These are phyloP conservation scores for Solanum lignicaule DNA, from an alignment of 257 asterid genomes.

Conservation along the genomic window DNA sequence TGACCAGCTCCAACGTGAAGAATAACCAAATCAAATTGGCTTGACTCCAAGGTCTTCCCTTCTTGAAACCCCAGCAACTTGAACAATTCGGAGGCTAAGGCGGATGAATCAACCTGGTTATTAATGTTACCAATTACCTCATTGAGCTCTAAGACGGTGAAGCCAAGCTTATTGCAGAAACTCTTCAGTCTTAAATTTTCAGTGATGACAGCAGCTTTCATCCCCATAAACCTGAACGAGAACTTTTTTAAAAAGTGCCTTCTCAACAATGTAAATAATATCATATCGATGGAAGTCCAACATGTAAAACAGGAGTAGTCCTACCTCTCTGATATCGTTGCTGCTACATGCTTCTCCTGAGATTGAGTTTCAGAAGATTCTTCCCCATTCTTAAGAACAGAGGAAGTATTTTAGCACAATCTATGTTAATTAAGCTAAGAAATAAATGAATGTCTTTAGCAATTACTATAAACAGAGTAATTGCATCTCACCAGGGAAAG, in stretches of 20 bases:
- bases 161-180: slow-evolving; percentile 46
- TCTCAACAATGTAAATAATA: background rate
- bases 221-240: slow-evolving; percentile 69
- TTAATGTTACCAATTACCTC: slow-evolving; percentile 12
- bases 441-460: background rate
- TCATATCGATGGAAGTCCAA: background rate
- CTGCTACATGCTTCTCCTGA: slow-evolving; percentile 15
- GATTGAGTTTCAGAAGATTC: slow-evolving; percentile 12
- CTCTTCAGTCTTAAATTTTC: slow-evolving; percentile 33
- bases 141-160: slow-evolving; percentile 31
- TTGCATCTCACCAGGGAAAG: slow-evolving; percentile 31
- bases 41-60: slow-evolving; percentile 34
- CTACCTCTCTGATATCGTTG: slow-evolving; percentile 62
- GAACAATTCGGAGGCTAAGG: slow-evolving; percentile 40
- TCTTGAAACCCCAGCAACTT: slow-evolving; percentile 64
- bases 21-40: slow-evolving; percentile 52
- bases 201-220: slow-evolving; percentile 67
- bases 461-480: background rate
- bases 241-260: background rate
- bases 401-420: slow-evolving; percentile 1
- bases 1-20: slow-evolving; percentile 50
- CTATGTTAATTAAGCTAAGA: background rate
- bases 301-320: background rate
- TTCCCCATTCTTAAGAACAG: slow-evolving; percentile 19
- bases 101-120: slow-evolving; percentile 3